Evolutionary conservation across 2,329 filamentous ascomycete species (phyloP), one percentile per base, ranked within the genome.

Genomic region (Thielaviopsis musarum): DNA sequence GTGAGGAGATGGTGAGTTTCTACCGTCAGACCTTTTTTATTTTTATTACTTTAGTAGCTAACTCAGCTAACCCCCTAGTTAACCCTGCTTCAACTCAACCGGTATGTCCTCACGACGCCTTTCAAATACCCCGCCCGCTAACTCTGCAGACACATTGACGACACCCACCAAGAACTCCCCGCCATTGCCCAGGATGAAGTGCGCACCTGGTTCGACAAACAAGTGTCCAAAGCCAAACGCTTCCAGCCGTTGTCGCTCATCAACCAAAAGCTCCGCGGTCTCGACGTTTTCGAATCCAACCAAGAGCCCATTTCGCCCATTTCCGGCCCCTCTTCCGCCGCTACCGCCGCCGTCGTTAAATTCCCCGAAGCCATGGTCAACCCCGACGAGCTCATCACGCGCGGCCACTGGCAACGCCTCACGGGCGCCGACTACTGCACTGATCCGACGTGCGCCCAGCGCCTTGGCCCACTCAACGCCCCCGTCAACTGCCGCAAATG

Each of bases 171-270:
- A 70, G 91, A 95, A 67, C 80, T 96, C 15, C 87, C 94, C 68
- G 87, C 88, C 64, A 80, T 89, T 62, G 85, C 90, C 68, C 91
- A 95, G 69, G 88, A 95, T 70, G 89, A 96, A 72, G 90, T 95
- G 66, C 94, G 94, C 74, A 91, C 90, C 49, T 96, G 91, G 91
- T 95, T 96, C 73, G 88, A 94, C 74, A 87, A 88, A 68, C 91
- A 95, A 71, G 91, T 96, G 72, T 79, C 87, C 65, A 95, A 94
- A 70, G 91, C 91, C 12, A 95, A 93, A 71, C 85, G 85, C 64
- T 95, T 96, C 70, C 91, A 96, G 68, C 91, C 91, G 0, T 79
- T 96, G 0, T 91, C 90, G 0, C 79, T 95, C 3, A 81, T 96
- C 66, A 95, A 95, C 72, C 90, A 95, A 73, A 96, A 95, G 69